phyloP scores from a whole-genome alignment of 495 filamentous ascomycete species.

The Aspergillus bertholletiae region DNA sequence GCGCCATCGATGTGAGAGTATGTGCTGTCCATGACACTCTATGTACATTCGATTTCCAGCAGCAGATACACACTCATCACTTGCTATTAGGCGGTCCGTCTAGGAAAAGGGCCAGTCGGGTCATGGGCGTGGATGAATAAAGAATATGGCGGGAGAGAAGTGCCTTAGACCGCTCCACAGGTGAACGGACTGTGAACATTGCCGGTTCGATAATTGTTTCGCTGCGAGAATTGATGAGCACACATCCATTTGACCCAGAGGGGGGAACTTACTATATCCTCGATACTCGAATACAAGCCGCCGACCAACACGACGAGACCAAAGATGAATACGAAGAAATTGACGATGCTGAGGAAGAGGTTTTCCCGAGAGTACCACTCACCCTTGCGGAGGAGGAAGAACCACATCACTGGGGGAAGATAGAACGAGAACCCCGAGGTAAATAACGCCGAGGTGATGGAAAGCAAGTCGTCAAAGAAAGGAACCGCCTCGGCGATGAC shows the following conservation, averaged over 20 bases:
- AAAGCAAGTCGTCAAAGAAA: conserved; percentile 61
- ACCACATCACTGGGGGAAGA: conserved; percentile 63
- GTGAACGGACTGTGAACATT: neutral
- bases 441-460: conserved; percentile 58
- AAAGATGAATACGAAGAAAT: conserved; percentile 17
- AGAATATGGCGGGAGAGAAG: too few relatives aligned
- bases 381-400: conserved; percentile 43
- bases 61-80: too few relatives aligned
- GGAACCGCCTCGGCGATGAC: conserved; percentile 66
- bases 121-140: too few relatives aligned
- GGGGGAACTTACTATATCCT: conserved; percentile 50
- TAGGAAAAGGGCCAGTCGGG: too few relatives aligned
- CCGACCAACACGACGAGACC: conserved; percentile 47
- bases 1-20: too few relatives aligned
- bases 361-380: conserved; percentile 29
- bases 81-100: too few relatives aligned
- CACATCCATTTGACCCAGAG: neutral
- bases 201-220: neutral
- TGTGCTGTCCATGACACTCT: too few relatives aligned
- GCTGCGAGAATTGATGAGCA: neutral
- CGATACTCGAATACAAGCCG: conserved; percentile 52
- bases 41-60: too few relatives aligned
- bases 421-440: conserved; percentile 64
- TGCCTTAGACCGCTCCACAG: neutral
- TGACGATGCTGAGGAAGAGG: conserved; percentile 13